phyloP scores from a whole-genome alignment of 2,329 filamentous ascomycete genomes.

The Daldinia sp. region DNA sequence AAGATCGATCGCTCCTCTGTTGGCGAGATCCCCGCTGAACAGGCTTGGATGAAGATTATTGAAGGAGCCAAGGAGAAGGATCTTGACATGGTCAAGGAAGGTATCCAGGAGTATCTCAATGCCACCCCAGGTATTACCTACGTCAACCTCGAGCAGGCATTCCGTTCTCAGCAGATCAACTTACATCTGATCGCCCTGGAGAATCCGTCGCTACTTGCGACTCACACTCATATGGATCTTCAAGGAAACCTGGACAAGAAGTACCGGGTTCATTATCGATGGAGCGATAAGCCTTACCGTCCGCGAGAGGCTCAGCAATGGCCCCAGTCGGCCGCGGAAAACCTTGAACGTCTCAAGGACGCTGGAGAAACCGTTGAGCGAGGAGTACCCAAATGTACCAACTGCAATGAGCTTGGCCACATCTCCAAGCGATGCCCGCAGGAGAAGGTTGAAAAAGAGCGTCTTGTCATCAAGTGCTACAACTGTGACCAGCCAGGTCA shows the following conservation, averaged over 20 bases:
- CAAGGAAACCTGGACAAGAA: constrained; percentile 76
- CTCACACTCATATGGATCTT: constrained; percentile 78
- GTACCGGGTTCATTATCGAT: constrained; percentile 73
- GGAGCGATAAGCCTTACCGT: constrained; percentile 67
- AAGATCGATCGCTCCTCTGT: constrained; percentile 67
- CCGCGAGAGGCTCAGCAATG: constrained; percentile 70
- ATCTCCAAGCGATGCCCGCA: constrained; percentile 69
- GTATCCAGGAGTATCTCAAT: constrained; percentile 71
- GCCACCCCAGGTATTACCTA: constrained; percentile 69
- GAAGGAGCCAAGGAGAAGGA: constrained; percentile 66
- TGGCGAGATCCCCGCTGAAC: constrained; percentile 63
- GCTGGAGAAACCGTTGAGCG: constrained; percentile 73
- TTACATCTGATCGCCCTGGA: constrained; percentile 74
- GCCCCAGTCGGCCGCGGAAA: constrained; percentile 70
- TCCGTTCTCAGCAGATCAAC: constrained; percentile 66
- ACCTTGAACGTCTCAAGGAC: constrained; percentile 72
- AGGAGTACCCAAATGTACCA: constrained; percentile 70
- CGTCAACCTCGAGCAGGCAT: constrained; percentile 68
- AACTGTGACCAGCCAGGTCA: constrained; percentile 75
- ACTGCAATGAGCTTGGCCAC: constrained; percentile 75
- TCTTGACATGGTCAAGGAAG: constrained; percentile 72
- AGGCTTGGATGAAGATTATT: constrained; percentile 69
- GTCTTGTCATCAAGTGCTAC: constrained; percentile 67
- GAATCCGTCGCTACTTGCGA: constrained; percentile 64
- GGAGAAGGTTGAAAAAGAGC: constrained; percentile 65